These are phyloP conservation scores for Cucurbitaria berberidis DNA, from an alignment of 2,329 filamentous ascomycete species.

Conservation along the genomic window DNA sequence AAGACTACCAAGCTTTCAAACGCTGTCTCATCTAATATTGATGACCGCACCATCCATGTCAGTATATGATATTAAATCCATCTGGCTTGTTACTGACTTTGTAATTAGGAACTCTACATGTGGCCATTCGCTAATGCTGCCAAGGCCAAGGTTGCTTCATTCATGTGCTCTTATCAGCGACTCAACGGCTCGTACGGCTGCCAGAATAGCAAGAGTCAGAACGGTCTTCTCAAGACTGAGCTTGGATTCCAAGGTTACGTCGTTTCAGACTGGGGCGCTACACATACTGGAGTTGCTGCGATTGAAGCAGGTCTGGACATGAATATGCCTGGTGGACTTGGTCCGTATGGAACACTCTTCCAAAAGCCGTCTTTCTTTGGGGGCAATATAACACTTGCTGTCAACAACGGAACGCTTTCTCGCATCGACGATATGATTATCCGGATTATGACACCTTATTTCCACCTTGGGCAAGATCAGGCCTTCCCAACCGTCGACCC, in stretches of 20 bases:
- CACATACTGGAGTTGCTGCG: conserved; percentile 53
- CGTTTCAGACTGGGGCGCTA: conserved; percentile 54
- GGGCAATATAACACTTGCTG: conserved; percentile 47
- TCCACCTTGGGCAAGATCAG: conserved; percentile 52
- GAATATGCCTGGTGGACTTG: conserved; percentile 49
- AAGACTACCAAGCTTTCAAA: conserved; percentile 51
- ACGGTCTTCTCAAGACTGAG: conserved; percentile 59
- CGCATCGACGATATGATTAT: conserved; percentile 56
- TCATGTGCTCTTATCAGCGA: conserved; percentile 64
- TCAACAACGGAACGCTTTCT: conserved; percentile 51
- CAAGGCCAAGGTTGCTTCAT: conserved; percentile 61
- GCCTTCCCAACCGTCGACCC: conserved; percentile 49
- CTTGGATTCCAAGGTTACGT: conserved; percentile 57
- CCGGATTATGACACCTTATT: conserved; percentile 56
- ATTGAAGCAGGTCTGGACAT: conserved; percentile 57
- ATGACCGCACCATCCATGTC: conserved; percentile 67
- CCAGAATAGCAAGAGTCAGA: conserved; percentile 52
- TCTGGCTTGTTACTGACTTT: neutral
- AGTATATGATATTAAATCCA: neutral
- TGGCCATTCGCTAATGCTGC: conserved; percentile 71
- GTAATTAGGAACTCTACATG: conserved; percentile 61
- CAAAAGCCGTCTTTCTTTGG: conserved; percentile 53
- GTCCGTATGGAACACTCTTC: conserved; percentile 37
- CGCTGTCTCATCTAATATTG: conserved; percentile 65
- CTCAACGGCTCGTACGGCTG: conserved; percentile 47